phyloP scores from a whole-genome alignment of 1,139 yeast species.

The Pichia cactophila region DNA sequence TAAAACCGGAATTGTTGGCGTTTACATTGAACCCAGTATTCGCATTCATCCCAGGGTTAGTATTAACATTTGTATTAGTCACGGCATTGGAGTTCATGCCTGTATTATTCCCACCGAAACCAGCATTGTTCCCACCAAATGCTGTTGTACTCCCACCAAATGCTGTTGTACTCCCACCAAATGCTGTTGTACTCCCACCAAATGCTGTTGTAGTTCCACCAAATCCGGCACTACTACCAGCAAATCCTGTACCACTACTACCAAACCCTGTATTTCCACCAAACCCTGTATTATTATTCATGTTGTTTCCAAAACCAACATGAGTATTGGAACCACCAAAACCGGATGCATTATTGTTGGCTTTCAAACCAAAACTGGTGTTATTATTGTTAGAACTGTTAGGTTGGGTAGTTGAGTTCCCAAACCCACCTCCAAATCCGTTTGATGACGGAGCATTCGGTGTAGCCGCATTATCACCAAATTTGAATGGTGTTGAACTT shows the following conservation, averaged over 20 bases:
- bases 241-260: neutral
- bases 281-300: neutral
- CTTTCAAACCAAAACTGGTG: neutral
- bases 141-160: neutral
- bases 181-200: constrained; percentile 3
- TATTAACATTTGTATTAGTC: neutral
- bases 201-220: constrained; percentile 5
- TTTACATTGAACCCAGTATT: neutral
- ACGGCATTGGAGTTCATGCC: neutral
- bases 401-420: neutral
- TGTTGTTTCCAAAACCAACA: neutral
- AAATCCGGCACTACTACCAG: neutral
- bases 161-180: neutral
- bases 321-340: neutral
- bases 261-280: neutral
- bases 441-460: neutral
- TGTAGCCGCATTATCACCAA: neutral
- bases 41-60: neutral
- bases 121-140: neutral
- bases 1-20: constrained; percentile 2
- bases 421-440: neutral
- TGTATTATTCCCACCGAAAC: constrained; percentile 7
- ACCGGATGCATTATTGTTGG: neutral
- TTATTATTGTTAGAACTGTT: neutral
- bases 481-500: neutral